Base-by-base conservation (phyloP, 495 filamentous ascomycete species). In the Annulohypoxylon moriforme region DNA sequence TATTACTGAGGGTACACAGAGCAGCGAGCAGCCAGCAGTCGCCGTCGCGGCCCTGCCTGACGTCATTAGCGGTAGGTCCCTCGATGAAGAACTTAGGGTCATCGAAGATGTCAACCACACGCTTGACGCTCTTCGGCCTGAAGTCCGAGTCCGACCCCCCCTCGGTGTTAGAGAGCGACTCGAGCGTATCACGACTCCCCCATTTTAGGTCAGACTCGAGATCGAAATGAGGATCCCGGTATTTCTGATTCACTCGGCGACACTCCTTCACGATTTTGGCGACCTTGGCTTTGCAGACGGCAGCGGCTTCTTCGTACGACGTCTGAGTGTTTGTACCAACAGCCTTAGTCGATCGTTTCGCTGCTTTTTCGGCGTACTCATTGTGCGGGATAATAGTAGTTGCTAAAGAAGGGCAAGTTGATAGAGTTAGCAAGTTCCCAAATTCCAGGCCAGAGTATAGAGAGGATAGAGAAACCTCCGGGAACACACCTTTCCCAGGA, bases 11-110 rank as follows among this genome's bases (percentile, higher is more conserved):
- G 0, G 93, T 95, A 67, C 90, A 93, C 50, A 98, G 77, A 9
- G 93, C 94, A 24, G 94, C 91, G 84, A 97, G 87, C 59, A 97
- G 85, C 94, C 94, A 97, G 78, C 95, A 97, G 76, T 97, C 94
- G 1, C 94, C 95, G 71, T 91, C 90, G 49, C 88, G 84, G 2
- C 91, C 91, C 76, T 95, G 91, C 20, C 91, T 89, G 18, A 97
- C 89, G 81, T 96, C 92, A 65, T 90, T 93, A 14, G 95, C 92
- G 14, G 89, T 91, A 6, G 93, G 90, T 2, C 92, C 94, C 69
- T 96, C 92, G 69, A 94, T 87, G 73, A 87, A 96, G 77, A 98
- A 97, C 75, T 90, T 85, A 9, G 95, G 94, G 0, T 90, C 85
- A 20, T 96, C 93, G 75, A 97, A 97, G 60, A 98, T 92, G 73